phyloP scores from a whole-genome alignment of 2,329 filamentous ascomycete genomes.

The Paecilomyces fulvus region DNA sequence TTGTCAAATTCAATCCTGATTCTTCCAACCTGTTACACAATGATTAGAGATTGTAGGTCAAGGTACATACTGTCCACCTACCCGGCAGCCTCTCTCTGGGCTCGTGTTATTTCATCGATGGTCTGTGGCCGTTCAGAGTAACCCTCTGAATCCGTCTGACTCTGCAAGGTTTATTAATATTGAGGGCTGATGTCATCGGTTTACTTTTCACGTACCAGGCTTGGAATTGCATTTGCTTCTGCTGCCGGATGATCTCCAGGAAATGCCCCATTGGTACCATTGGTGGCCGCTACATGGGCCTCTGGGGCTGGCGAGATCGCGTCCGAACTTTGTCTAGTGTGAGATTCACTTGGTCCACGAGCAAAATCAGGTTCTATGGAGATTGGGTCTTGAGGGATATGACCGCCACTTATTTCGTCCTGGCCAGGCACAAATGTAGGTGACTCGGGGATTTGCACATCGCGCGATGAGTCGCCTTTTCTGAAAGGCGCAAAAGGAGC shows the following conservation, averaged over 20 bases:
- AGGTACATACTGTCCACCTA: slow-evolving; percentile 12
- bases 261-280: slow-evolving; percentile 19
- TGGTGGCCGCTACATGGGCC: slow-evolving; percentile 10
- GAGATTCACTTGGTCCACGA: slow-evolving; percentile 18
- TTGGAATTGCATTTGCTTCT: slow-evolving; percentile 14
- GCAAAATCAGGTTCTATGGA: slow-evolving; percentile 10
- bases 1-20: slow-evolving; percentile 38
- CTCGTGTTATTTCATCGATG: slow-evolving; percentile 36
- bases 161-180: slow-evolving; percentile 12
- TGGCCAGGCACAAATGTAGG: slow-evolving; percentile 15
- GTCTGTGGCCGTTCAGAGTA: slow-evolving; percentile 32
- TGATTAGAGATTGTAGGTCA: slow-evolving; percentile 9
- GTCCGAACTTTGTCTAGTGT: slow-evolving; percentile 14
- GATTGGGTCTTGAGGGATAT: slow-evolving; percentile 15
- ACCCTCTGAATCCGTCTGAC: slow-evolving; percentile 32
- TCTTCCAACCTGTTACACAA: slow-evolving; percentile 29
- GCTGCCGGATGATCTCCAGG: slow-evolving; percentile 7
- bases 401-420: slow-evolving; percentile 24
- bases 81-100: slow-evolving; percentile 37
- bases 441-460: slow-evolving; percentile 29
- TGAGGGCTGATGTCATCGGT: neutral
- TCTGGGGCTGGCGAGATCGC: slow-evolving; percentile 13
- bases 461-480: slow-evolving; percentile 30
- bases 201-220: slow-evolving; percentile 12
- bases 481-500: slow-evolving; percentile 36